These are phyloP conservation scores for Penicillium macrosclerotiorum DNA, from an alignment of 495 filamentous ascomycete genomes.

Conservation along the genomic window DNA sequence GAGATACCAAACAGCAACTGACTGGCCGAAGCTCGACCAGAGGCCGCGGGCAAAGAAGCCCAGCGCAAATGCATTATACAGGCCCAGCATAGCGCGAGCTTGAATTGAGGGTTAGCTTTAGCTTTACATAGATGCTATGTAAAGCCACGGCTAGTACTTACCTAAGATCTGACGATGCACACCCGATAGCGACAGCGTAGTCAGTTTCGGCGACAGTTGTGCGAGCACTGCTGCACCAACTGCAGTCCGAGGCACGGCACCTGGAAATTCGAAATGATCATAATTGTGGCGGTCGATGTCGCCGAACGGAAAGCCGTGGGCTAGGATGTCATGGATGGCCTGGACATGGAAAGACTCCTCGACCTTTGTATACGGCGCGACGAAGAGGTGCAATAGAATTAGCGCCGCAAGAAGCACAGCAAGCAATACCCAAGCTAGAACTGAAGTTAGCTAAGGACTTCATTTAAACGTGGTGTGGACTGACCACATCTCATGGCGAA, in stretches of 20 bases:
- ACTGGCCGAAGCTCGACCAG: conserved; percentile 63
- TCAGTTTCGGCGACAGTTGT: conserved; percentile 31
- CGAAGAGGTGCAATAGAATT: conserved; percentile 71
- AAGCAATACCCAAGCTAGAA: conserved; percentile 12
- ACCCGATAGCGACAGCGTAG: conserved; percentile 39
- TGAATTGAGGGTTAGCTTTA: conserved; percentile 11
- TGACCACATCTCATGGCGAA: conserved; percentile 27
- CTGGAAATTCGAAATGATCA: conserved; percentile 91
- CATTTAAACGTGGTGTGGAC: conserved; percentile 3
- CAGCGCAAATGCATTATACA: conserved; percentile 71
- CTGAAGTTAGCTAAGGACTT: conserved; percentile 4
- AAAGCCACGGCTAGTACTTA: conserved; percentile 17
- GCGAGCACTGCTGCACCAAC: conserved; percentile 75
- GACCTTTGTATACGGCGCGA: conserved; percentile 94
- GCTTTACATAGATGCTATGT: neutral
- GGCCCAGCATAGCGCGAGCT: conserved; percentile 76
- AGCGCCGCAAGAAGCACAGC: conserved; percentile 60
- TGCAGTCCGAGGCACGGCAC: conserved; percentile 88
- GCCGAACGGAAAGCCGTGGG: conserved; percentile 70
- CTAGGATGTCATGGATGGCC: conserved; percentile 85
- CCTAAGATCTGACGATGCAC: conserved; percentile 54
- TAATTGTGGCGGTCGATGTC: conserved; percentile 54
- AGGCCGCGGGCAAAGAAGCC: conserved; percentile 62
- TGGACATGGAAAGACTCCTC: conserved; percentile 99
- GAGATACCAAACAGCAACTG: conserved; percentile 76